Evolutionary conservation across 2,329 filamentous ascomycete genomes (phyloP), one percentile per base, ranked within the genome.

Genomic region (Keithomyces neogunnii): DNA sequence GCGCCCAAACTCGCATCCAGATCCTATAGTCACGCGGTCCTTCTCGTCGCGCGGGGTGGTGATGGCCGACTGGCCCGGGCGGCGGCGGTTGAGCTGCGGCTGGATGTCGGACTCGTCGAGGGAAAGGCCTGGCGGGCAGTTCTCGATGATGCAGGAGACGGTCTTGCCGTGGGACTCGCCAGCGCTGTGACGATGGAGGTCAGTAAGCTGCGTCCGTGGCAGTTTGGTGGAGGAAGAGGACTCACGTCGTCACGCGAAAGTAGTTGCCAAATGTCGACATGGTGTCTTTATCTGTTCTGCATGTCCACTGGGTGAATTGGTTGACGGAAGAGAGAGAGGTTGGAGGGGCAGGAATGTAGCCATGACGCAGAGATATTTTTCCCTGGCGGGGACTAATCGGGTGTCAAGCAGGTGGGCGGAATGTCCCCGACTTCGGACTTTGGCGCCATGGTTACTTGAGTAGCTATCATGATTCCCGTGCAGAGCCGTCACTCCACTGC

Each of bases 81-180:
- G 82, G 54, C 92, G 82, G 57, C 92, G 85, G 56, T 86, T 95
- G 82, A 97, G 88, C 73, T 96, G 90, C 47, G 90, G 90, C 72
- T 99, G 92, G 66, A 97, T 95, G 65, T 95, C 89, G 50, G 74
- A 77, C 70, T 96, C 91, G 56, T 82, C 86, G 68, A 97, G 82
- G 62, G 84, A 75, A 77, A 97, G 85, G 62, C 89, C 88, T 11
- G 93, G 91, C 36, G 92, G 93, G 64, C 84, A 88, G 61, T 90
- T 90, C 67, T 97, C 92, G 70, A 97, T 85, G 63, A 97, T 96
- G 74, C 89, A 95, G 65, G 90, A 91, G 63, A 97, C 90, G 33
- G 87, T 92, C 63, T 85, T 86, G 75, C 92, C 95, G 73, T 96
- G 92, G 52, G 88, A 95, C 66, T 77, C 74, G 64, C 75, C 74